Percentiles rank a stretch among this genome's conserved stretches.
Conservation (phyloP, 192 early-diverging fungal genomes). For the Rhizophagus clarus region DNA sequence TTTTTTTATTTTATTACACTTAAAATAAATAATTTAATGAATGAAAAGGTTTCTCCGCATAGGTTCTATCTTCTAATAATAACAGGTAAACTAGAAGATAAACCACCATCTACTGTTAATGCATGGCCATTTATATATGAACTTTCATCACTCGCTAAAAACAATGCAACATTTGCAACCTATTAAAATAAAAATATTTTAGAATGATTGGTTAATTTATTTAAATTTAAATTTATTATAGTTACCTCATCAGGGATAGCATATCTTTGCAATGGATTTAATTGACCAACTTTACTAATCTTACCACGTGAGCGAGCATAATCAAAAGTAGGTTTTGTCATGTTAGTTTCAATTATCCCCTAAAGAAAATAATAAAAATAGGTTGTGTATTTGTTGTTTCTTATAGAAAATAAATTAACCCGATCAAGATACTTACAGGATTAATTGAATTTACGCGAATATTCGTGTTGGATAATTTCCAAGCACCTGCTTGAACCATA, state of each 20-base stretch:
- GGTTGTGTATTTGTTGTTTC: not conserved
- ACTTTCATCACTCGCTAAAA: slow-evolving; percentile 52
- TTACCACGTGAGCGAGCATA: slow-evolving; percentile 45
- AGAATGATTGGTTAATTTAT: not conserved
- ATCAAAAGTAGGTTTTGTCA: slow-evolving; percentile 53
- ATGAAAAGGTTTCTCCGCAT: not conserved
- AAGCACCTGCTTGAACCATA: slow-evolving; percentile 44
- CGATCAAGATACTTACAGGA: slow-evolving; percentile 36
- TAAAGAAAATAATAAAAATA: slow-evolving; percentile 1
- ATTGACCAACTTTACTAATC: slow-evolving; percentile 49
- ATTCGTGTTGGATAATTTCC: slow-evolving; percentile 41
- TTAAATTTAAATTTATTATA: not conserved
- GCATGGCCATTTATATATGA: slow-evolving; percentile 54
- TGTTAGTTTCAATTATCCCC: slow-evolving; percentile 56
- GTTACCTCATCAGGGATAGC: slow-evolving; percentile 44
- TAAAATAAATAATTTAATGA: not conserved
- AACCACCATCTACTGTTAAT: slow-evolving; percentile 50
- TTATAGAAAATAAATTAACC: not conserved
- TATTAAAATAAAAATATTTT: slow-evolving; percentile 19
- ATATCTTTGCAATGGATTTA: slow-evolving; percentile 48
- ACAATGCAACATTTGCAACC: slow-evolving; percentile 49
- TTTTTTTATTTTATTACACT: not conserved
- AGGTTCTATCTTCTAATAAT: slow-evolving; percentile 2
- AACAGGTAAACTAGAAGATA: slow-evolving; percentile 39
- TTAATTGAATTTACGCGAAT: slow-evolving; percentile 58